Conservation (phyloP, 2,329 filamentous ascomycete species). For the Daldinia sp. region DNA sequence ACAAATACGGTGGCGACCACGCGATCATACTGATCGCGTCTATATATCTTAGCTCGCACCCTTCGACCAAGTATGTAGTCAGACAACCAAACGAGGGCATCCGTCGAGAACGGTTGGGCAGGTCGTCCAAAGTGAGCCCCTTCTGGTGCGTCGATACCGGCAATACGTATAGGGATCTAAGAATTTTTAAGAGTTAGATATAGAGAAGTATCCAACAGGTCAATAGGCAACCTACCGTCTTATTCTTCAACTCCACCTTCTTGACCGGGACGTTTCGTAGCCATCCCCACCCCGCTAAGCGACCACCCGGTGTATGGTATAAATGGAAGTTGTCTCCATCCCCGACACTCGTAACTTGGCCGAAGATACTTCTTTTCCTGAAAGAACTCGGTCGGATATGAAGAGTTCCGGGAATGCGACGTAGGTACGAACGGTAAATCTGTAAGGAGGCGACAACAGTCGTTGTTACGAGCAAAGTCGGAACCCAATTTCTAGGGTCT, state of each 20-base stretch:
- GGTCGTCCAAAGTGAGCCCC: conserved; percentile 89
- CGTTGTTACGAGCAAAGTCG: conserved; percentile 62
- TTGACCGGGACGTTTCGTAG: conserved; percentile 75
- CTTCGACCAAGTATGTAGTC: conserved; percentile 73
- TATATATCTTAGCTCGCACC: conserved; percentile 84
- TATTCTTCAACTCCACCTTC: conserved; percentile 74
- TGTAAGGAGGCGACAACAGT: conserved; percentile 62
- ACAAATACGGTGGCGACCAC: conserved; percentile 87
- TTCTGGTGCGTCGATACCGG: conserved; percentile 93
- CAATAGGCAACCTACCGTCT: conserved; percentile 69
- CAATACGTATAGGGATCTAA: conserved; percentile 87
- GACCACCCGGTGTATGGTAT: conserved; percentile 93
- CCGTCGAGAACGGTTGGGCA: conserved; percentile 82
- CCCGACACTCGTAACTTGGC: conserved; percentile 89
- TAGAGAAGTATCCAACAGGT: neutral
- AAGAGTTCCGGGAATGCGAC: conserved; percentile 80
- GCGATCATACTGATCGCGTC: conserved; percentile 89
- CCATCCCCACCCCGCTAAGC: conserved; percentile 91
- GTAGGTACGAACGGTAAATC: conserved; percentile 79
- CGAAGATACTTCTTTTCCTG: conserved; percentile 78
- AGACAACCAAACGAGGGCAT: conserved; percentile 84
- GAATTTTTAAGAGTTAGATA: conserved; percentile 8
- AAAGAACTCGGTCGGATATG: conserved; percentile 80
- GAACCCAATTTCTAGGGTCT: conserved; percentile 62
- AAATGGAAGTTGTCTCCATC: conserved; percentile 96